Base-by-base conservation (phyloP, 768 basidiomycete species). In the Lactarius tabidus region DNA sequence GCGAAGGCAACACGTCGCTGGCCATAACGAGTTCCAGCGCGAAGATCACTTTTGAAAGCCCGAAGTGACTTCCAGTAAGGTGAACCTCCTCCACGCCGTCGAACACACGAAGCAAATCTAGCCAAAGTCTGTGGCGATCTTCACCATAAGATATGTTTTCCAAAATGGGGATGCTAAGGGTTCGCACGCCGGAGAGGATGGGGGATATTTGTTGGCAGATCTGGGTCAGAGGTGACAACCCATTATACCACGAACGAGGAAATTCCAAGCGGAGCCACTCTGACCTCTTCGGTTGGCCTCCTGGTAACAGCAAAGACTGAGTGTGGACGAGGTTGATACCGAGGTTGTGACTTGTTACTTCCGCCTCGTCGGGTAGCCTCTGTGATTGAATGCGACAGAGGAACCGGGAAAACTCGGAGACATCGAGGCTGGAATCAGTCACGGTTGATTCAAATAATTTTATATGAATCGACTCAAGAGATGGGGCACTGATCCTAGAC, bases 361-460 rank as follows among this genome's bases (percentile, higher is more conserved):
- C 36, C n/a, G 36, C 52, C 48, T 17, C 38, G 28, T 35, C 17
- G 15, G 10, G 51, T 15, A 15, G 15, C 5, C 3, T 29, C 35
- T 38, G 38, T 20, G 18, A 18, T 26, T 28, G 6, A n/a, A 36
- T 18, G 52, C 20, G 52, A 7, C 10, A 0, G 7, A 61, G 36
- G 52, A 61, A 54, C 60, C 41, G 52, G 18, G 36, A n/a, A 15
- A 61, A 6, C 14, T 39, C 35, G 18, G 60, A 36, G 18, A 61
- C n/a, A 15, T 61, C 52, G 20, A 61, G 39, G 18, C 18, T 8
- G 35, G 28, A 18, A 15, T 54, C 35, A n/a, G n/a, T n/a, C n/a
- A n/a, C 8, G 45, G 14, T 10, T 23, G 23, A n/a, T 6, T 43
- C 17, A 23, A 54, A 28, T 28, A 55, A 43, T 1, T 8, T 23